Conservation (phyloP, 2,329 filamentous ascomycete genomes). For the Nemania sp. region DNA sequence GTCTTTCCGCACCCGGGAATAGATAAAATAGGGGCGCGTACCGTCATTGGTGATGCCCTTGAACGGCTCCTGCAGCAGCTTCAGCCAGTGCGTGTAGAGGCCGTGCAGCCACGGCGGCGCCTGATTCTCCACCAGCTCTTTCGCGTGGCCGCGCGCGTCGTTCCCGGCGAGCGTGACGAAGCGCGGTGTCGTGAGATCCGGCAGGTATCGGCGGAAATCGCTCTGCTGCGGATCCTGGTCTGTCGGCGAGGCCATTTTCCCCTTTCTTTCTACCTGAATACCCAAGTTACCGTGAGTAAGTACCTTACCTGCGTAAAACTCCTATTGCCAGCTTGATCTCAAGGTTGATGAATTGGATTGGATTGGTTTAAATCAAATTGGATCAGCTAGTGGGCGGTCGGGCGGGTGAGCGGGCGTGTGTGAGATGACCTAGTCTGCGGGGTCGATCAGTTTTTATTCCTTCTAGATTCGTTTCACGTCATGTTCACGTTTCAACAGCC, state of each 20-base stretch:
- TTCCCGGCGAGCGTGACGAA: slow-evolving; percentile 68
- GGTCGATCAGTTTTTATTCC: too few species aligned
- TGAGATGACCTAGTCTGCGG: neutral
- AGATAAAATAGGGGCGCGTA: slow-evolving; percentile 33
- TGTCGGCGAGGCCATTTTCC: slow-evolving; percentile 16
- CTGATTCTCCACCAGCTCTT: slow-evolving; percentile 61
- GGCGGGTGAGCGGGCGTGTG: neutral
- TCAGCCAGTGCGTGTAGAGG: slow-evolving; percentile 62
- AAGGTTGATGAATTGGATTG: too few species aligned
- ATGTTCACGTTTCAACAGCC: neutral
- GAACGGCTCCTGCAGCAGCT: slow-evolving; percentile 67
- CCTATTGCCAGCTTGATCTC: too few species aligned
- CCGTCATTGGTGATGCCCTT: slow-evolving; percentile 73
- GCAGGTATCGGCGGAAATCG: slow-evolving; percentile 62
- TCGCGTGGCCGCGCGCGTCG: slow-evolving; percentile 65
- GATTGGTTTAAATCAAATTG: too few species aligned
- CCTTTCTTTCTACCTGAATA: too few species aligned
- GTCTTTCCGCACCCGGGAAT: too few species aligned
- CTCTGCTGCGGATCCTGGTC: slow-evolving; percentile 14
- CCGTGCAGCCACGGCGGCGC: slow-evolving; percentile 70
- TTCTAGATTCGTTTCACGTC: neutral
- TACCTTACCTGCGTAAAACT: too few species aligned
- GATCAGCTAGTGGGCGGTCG: too few species aligned
- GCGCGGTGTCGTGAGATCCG: slow-evolving; percentile 63
- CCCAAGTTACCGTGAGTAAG: too few species aligned